Evolutionary conservation across 305 asterid species (phyloP).

Genomic region (Solanum hybrid): DNA sequence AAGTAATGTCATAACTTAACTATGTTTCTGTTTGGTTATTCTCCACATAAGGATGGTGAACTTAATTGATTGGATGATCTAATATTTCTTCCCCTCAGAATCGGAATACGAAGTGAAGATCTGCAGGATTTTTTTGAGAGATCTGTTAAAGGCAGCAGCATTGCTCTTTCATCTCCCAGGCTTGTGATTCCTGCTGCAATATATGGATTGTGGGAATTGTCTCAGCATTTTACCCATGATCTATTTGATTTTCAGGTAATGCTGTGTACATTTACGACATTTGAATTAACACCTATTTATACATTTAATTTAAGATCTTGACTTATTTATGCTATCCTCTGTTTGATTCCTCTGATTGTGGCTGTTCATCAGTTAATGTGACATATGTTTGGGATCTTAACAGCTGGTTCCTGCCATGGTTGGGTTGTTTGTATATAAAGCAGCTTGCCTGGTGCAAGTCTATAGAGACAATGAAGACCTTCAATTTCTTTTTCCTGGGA

Average conservation of each 20-base stretch:
- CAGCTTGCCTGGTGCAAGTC: conserved; percentile 92
- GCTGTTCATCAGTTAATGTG: neutral
- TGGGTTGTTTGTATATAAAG: conserved; percentile 91
- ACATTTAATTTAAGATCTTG: neutral
- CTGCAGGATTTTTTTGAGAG: conserved; percentile 60
- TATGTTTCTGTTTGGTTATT: neutral
- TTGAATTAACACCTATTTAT: neutral
- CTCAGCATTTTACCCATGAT: conserved; percentile 52
- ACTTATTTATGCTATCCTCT: neutral
- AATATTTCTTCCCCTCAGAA: conserved; percentile 32
- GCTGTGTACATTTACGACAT: neutral
- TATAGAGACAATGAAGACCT: conserved; percentile 93
- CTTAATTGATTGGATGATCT: neutral
- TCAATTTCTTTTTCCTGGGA: conserved; percentile 62
- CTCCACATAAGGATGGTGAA: neutral
- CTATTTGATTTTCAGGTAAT: conserved; percentile 75
- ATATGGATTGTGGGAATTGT: conserved; percentile 85
- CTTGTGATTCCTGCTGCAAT: conserved; percentile 84
- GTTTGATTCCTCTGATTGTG: neutral
- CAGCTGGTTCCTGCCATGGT: conserved; percentile 92
- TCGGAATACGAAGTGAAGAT: conserved; percentile 86
- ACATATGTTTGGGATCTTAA: conserved; percentile 11
- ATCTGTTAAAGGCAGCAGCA: conserved; percentile 53
- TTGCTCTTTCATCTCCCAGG: conserved; percentile 95
- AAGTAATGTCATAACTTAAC: conserved; percentile 28